Evolutionary conservation across 345 rosid genomes (phyloP).

Genomic region (Carallia brachiata): DNA sequence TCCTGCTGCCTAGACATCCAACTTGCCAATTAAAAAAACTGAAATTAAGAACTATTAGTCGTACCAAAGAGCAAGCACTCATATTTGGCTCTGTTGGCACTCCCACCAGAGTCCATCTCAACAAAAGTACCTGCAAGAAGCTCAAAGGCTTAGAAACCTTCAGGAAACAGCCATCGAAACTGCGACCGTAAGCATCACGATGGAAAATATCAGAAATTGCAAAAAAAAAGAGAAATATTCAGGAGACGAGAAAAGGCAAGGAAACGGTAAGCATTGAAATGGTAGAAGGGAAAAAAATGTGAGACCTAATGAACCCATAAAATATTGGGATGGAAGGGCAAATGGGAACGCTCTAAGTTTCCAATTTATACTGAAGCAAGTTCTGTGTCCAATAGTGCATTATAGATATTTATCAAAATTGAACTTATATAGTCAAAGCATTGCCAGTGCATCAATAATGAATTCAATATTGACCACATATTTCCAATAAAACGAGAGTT

Average conservation of each 20-base stretch:
- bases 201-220: slow-evolving; percentile 3
- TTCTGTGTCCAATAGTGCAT: not conserved
- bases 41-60: not conserved
- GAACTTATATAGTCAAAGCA: slow-evolving; percentile 24
- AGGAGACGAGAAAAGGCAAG: not conserved
- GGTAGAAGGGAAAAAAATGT: not conserved
- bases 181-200: not conserved
- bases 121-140: slow-evolving; percentile 28
- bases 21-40: not conserved
- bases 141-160: not conserved
- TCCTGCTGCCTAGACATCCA: too few relatives aligned
- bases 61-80: slow-evolving; percentile 89
- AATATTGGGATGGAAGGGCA: slow-evolving; percentile 6
- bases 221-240: not conserved
- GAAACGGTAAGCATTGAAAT: not conserved
- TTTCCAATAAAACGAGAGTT: slow-evolving; percentile 13
- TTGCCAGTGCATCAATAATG: slow-evolving; percentile 20
- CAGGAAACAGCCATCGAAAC: not conserved
- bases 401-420: not conserved
- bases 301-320: slow-evolving; percentile 34
- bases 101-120: slow-evolving; percentile 56
- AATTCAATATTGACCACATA: slow-evolving; percentile 31
- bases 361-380: slow-evolving; percentile 11
- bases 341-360: not conserved
- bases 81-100: slow-evolving; percentile 38